Evolutionary conservation across 2,329 filamentous ascomycete genomes (phyloP), one percentile per base, ranked within the genome.

Genomic region (Didymella pinodella): DNA sequence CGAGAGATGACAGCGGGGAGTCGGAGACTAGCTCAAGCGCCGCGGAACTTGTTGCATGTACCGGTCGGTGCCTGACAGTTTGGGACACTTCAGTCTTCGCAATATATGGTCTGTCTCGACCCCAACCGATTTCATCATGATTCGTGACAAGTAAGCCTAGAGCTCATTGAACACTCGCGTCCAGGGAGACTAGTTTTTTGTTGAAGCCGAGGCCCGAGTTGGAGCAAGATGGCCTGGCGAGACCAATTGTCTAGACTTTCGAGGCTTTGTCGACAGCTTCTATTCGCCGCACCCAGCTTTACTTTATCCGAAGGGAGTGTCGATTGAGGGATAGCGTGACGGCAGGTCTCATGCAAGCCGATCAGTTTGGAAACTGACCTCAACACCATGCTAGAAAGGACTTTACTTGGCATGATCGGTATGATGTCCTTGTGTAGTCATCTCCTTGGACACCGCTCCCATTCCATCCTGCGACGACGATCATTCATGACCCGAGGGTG

Each of bases 331-430:
- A 20, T 29, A 34, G 43, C 44, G 36, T 52, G 44, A 44, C 29
- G 28, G 32, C 26, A 44, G 28, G 45, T 36, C 31, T 48, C 16
- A 49, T 54, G 49, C 55, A 46, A 49, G 49, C 41, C 44, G 49
- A 54, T 25, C 14, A 25, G 18, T 53, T 36, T 51, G 49, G 44
- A 52, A 29, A 18, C 36, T 25, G 29, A 29, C 49, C 25, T 52
- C 28, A 34, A 28, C 11, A 45, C 11, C n/a, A 44, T 43, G 36
- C 22, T 46, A 50, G 36, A 8, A 32, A 32, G 28, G 18, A 45
- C 10, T 22, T 3, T 12, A 31, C 38, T 38, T 53, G 12, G 40
- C 36, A 18, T 14, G 31, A 46, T 46, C 46, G 31, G 25, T 54
- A 46, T 49, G 46, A 32, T 40, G 38, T 28, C 20, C 11, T 25